Evolutionary conservation across 2,329 filamentous ascomycete species (phyloP).

Genomic region (Fusarium albosuccineum): DNA sequence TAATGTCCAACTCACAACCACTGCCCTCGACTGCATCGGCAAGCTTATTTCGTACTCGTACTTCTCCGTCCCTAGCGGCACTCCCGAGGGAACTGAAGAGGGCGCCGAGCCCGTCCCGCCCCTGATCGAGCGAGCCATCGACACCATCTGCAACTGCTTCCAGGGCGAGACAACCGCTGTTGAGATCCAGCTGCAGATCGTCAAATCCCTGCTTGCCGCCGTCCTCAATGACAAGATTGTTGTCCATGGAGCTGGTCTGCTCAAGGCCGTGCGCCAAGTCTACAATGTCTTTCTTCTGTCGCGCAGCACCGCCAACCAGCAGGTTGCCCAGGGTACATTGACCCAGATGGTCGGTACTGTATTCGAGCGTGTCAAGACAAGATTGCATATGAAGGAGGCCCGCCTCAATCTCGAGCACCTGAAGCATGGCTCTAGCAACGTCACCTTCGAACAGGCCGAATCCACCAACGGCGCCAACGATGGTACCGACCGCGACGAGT

Average conservation of each 20-base stretch:
- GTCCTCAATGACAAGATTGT: slow-evolving; percentile 99
- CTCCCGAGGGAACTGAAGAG: slow-evolving; percentile 56
- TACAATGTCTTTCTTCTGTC: slow-evolving; percentile 99
- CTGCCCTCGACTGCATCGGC: slow-evolving; percentile 95
- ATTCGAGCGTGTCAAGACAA: slow-evolving; percentile 91
- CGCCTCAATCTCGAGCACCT: slow-evolving; percentile 70
- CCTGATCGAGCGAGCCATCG: slow-evolving; percentile 96
- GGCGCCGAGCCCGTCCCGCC: slow-evolving; percentile 66
- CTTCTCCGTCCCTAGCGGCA: slow-evolving; percentile 78
- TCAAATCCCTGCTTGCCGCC: slow-evolving; percentile 94
- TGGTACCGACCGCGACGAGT: slow-evolving; percentile 54
- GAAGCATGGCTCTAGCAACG: slow-evolving; percentile 65
- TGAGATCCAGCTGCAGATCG: slow-evolving; percentile 96
- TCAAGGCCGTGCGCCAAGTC: slow-evolving; percentile 97
- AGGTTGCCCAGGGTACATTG: slow-evolving; percentile 95
- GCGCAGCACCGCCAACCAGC: slow-evolving; percentile 93
- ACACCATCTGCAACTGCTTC: slow-evolving; percentile 99
- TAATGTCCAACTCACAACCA: slow-evolving; percentile 87
- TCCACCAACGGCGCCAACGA: slow-evolving; percentile 53
- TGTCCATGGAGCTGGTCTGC: slow-evolving; percentile 92
- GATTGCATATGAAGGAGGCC: slow-evolving; percentile 88
- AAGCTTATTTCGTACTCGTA: slow-evolving; percentile 99
- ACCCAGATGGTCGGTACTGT: slow-evolving; percentile 99
- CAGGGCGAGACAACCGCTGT: slow-evolving; percentile 93
- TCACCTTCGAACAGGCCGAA: slow-evolving; percentile 63